Percentiles rank a stretch among this genome's conserved stretches.
These are phyloP conservation scores for Cryptosporidium sp. DNA, from an alignment of 169 alveolate genomes.

Conservation along the genomic window DNA sequence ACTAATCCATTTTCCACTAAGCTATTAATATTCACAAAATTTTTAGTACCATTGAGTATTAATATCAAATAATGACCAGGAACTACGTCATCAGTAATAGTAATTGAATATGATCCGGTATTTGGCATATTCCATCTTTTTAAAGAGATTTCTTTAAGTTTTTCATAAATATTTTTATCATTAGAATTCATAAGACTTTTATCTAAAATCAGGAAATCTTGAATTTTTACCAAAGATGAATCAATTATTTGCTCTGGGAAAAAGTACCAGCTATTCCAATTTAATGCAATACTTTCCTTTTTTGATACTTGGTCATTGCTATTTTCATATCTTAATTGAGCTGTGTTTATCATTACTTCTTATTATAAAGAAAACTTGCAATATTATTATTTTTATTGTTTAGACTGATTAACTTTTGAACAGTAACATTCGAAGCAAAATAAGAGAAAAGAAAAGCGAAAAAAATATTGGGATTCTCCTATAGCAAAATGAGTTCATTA, in stretches of 20 bases:
- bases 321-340: constrained; percentile 24
- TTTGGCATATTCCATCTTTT: constrained; percentile 21
- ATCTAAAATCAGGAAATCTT: constrained; percentile 4
- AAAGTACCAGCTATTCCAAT: constrained; percentile 67
- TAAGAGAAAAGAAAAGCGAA: constrained; percentile 28
- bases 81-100: neutral
- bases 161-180: neutral
- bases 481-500: constrained; percentile 6
- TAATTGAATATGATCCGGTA: constrained; percentile 49
- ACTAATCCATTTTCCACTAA: constrained; percentile 48
- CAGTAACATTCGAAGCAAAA: constrained; percentile 27
- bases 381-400: neutral
- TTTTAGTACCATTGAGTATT: neutral
- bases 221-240: neutral
- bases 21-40: neutral
- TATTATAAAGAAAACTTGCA: neutral
- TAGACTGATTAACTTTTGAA: neutral
- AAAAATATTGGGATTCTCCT: constrained; percentile 33
- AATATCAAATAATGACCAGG: constrained; percentile 39
- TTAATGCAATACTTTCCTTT: constrained; percentile 26
- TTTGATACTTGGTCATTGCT: constrained; percentile 31
- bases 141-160: neutral
- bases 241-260: constrained; percentile 16
- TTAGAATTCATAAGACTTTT: neutral
- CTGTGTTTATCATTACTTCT: constrained; percentile 25